Base-by-base conservation (phyloP, 306 rosid genomes). In the Fragaria iinumae region DNA sequence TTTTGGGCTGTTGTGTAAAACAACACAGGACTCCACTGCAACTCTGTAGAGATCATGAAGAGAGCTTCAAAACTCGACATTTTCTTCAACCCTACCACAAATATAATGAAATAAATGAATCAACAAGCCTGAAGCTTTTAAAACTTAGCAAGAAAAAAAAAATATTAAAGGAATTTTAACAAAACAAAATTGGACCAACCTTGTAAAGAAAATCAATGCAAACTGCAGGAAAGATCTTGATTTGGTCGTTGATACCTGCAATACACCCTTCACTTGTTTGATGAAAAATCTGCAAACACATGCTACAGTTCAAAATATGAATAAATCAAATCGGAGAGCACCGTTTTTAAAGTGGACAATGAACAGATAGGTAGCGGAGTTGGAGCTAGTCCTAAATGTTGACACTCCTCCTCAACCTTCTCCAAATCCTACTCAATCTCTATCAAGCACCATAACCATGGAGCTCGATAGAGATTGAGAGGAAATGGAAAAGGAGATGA, bases 401-500 rank as follows among this genome's bases (percentile, higher is more conserved):
- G 23, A 20, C 69, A 36, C 5, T 36, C 21, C 47, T 65, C 69
- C 69, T 17, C 36, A 23, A 17, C 69, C 69, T 65, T 36, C 69
- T 65, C 69, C 66, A 59, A 59, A 59, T 59, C 66, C 69, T 29
- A 7, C 47, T 65, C 38, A 5, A 65, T 65, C 25, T 65, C 69
- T 65, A 65, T 65, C 69, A 65, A 65, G 69, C 69, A 34, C 27
- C 45, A 36, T 65, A 20, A 32, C 68, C 6, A 63, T 45, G 47
- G 21, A 7, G 69, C 69, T 34, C n/a, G 69, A 36, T 38, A 65
- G 69, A 65, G 69, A 65, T 65, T 11, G 38, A 65, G 69, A 65
- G 69, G 69, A 65, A 8, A 11, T 17, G 25, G 14, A 36, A n/a
- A 20, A 36, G 47, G 25, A 65, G 47, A 3, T 3, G 47, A 65